Evolutionary conservation across 225 moss, liverwort and hornwort genomes (phyloP).

Genomic region (Bryum argenteum): DNA sequence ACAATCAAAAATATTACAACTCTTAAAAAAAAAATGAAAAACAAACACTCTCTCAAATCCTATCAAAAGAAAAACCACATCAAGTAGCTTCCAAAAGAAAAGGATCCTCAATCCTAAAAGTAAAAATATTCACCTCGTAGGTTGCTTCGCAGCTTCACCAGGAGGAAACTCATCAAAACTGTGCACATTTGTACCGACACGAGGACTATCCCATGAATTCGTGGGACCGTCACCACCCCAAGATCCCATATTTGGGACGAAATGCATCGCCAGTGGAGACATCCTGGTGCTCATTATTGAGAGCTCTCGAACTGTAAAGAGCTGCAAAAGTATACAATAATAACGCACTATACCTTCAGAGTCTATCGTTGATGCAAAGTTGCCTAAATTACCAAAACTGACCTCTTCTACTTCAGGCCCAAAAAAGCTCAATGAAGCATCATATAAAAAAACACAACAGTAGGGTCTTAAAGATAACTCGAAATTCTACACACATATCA

Average conservation of each 20-base stretch:
- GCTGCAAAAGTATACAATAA: constrained; percentile 51
- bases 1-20: constrained; percentile 32
- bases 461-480: no score
- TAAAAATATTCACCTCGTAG: constrained; percentile 77
- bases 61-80: not conserved
- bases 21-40: no score
- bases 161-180: constrained; percentile 66
- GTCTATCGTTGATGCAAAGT: no score
- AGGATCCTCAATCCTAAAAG: not conserved
- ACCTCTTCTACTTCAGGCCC: no score
- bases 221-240: constrained; percentile 61
- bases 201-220: constrained; percentile 81
- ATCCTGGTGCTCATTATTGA: constrained; percentile 98
- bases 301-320: constrained; percentile 92
- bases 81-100: not conserved
- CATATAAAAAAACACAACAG: no score
- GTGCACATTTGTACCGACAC: constrained; percentile 62
- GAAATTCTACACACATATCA: no score
- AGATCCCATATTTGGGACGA: constrained; percentile 77
- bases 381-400: constrained; percentile 12
- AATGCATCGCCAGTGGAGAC: constrained; percentile 91
- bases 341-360: not conserved
- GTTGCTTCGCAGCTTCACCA: constrained; percentile 87
- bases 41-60: no score
- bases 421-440: no score